Conservation (phyloP, 2,329 filamentous ascomycete genomes). For the Fusarium globosum region DNA sequence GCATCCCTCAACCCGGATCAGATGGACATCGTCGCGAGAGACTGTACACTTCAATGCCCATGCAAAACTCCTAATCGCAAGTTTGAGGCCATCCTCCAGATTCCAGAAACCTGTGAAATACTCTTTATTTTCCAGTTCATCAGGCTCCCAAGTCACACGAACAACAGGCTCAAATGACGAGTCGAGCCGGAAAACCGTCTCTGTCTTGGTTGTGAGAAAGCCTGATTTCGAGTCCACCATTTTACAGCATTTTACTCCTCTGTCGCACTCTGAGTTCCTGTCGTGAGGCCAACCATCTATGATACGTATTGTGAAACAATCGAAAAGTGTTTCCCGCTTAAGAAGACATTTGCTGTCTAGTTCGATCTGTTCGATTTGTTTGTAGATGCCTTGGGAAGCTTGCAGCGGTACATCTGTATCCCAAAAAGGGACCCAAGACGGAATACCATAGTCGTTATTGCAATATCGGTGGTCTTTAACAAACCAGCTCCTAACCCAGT, state of each 20-base stretch:
- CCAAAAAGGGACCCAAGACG: neutral
- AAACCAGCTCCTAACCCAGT: rapidly evolving
- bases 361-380: rapidly evolving
- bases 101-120: neutral
- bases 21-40: rapidly evolving
- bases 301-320: rapidly evolving
- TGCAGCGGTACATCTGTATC: neutral
- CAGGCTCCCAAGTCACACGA: rapidly evolving
- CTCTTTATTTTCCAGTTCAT: rapidly evolving
- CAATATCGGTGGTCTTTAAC: rapidly evolving
- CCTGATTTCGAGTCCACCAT: neutral
- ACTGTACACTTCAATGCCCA: rapidly evolving
- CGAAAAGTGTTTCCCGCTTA: rapidly evolving
- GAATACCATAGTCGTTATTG: rapidly evolving
- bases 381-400: rapidly evolving
- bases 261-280: rapidly evolving
- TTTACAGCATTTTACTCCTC: rapidly evolving
- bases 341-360: rapidly evolving
- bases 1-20: neutral
- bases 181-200: rapidly evolving
- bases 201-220: rapidly evolving
- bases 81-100: rapidly evolving
- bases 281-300: neutral
- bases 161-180: rapidly evolving
- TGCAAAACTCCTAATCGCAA: neutral